A percentile compares a stretch with the other conserved stretches of the same genome.
phyloP scores from a whole-genome alignment of 805 yeast species.

The Millerozyma miso region DNA sequence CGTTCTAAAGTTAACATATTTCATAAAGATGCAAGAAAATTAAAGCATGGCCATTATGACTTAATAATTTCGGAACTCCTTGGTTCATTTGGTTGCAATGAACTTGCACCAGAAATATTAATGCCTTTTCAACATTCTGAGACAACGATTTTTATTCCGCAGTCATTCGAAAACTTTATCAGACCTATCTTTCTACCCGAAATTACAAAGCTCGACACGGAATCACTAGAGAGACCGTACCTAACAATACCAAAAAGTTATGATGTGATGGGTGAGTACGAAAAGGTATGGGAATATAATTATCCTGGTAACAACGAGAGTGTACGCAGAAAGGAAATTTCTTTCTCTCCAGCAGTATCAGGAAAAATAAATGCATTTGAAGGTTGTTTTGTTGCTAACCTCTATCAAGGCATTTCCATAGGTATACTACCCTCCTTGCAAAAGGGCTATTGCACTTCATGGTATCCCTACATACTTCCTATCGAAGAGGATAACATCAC shows the following conservation, averaged over 20 bases:
- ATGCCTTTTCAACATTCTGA: slow-evolving; percentile 37
- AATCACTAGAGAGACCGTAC: slow-evolving; percentile 15
- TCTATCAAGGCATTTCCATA: slow-evolving; percentile 57
- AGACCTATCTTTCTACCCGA: slow-evolving; percentile 65
- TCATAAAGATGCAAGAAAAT: slow-evolving; percentile 54
- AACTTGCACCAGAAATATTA: slow-evolving; percentile 76
- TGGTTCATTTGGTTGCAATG: slow-evolving; percentile 93
- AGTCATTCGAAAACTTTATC: slow-evolving; percentile 51
- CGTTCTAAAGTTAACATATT: slow-evolving; percentile 45
- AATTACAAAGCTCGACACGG: neutral
- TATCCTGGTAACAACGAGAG: slow-evolving; percentile 40
- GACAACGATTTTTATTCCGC: slow-evolving; percentile 33
- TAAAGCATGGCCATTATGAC: slow-evolving; percentile 31
- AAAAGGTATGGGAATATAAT: slow-evolving; percentile 58
- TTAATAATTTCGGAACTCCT: slow-evolving; percentile 75
- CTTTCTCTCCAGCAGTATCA: slow-evolving; percentile 42
- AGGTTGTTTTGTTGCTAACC: slow-evolving; percentile 69
- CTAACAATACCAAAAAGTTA: slow-evolving; percentile 16
- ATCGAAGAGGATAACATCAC: slow-evolving; percentile 11
- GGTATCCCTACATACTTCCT: slow-evolving; percentile 39
- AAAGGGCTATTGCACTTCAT: slow-evolving; percentile 26
- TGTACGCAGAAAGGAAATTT: neutral
- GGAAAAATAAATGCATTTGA: slow-evolving; percentile 67
- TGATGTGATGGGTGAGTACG: slow-evolving; percentile 27
- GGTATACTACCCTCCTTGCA: slow-evolving; percentile 1